These are phyloP conservation scores for Phaffomyces opuntiae DNA, from an alignment of 805 yeast genomes.

Conservation along the genomic window DNA sequence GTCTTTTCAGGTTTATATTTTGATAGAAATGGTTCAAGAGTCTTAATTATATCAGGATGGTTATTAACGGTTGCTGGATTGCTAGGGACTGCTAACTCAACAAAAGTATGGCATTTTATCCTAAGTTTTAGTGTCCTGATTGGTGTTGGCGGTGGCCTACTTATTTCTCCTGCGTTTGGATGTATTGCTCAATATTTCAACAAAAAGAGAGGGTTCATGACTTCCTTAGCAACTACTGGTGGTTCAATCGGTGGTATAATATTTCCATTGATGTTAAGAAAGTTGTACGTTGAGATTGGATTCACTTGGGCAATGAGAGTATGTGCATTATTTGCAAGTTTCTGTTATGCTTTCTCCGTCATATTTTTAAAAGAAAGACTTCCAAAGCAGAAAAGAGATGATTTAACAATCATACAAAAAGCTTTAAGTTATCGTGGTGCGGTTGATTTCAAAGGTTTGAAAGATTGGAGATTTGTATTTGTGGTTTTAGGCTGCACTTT, in stretches of 20 bases:
- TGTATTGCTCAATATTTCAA: conserved; percentile 61
- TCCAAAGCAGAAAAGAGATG: conserved; percentile 15
- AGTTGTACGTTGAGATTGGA: conserved; percentile 38
- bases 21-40: conserved; percentile 37
- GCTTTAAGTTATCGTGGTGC: not conserved
- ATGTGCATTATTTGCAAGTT: conserved; percentile 38
- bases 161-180: conserved; percentile 51
- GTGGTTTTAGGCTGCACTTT: conserved; percentile 38
- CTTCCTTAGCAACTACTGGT: conserved; percentile 41
- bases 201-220: conserved; percentile 47
- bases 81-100: conserved; percentile 45
- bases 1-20: conserved; percentile 26
- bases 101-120: conserved; percentile 50
- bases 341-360: conserved; percentile 27
- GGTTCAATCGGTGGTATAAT: conserved; percentile 49
- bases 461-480: conserved; percentile 36
- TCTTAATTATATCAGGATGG: conserved; percentile 36
- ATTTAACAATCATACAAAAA: not conserved
- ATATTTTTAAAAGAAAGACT: conserved; percentile 36
- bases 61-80: conserved; percentile 39
- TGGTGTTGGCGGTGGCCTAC: conserved; percentile 53
- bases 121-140: conserved; percentile 45
- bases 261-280: conserved; percentile 46
- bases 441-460: conserved; percentile 32
- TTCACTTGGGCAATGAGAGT: conserved; percentile 52